These are phyloP conservation scores for Bipolaris bicolor DNA, from an alignment of 2,329 filamentous ascomycete genomes.

Conservation along the genomic window DNA sequence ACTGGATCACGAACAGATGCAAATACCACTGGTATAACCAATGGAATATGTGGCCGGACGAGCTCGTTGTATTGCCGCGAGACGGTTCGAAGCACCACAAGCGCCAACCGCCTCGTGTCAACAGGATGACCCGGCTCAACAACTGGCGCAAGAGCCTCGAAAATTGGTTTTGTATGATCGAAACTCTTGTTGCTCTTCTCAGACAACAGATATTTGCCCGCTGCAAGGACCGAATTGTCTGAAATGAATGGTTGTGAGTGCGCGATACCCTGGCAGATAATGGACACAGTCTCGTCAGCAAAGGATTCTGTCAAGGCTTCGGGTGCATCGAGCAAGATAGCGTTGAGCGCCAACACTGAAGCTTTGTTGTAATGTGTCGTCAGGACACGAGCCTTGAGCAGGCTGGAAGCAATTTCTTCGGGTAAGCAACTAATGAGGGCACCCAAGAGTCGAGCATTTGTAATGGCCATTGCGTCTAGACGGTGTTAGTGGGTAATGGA, in stretches of 20 bases:
- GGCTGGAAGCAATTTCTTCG: conserved; percentile 66
- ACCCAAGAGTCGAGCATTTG: conserved; percentile 87
- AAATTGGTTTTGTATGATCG: conserved; percentile 78
- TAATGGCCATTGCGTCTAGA: conserved; percentile 75
- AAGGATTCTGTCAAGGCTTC: conserved; percentile 71
- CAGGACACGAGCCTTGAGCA: conserved; percentile 76
- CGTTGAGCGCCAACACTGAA: conserved; percentile 86
- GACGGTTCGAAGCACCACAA: conserved; percentile 87
- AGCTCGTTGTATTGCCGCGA: conserved; percentile 79
- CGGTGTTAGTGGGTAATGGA: conserved; percentile 14
- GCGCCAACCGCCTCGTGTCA: conserved; percentile 82
- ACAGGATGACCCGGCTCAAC: conserved; percentile 79
- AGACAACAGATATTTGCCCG: conserved; percentile 85
- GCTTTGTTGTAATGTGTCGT: conserved; percentile 75
- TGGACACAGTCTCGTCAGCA: conserved; percentile 74
- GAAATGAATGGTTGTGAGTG: conserved; percentile 77
- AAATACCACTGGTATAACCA: conserved; percentile 85
- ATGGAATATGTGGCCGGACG: conserved; percentile 77
- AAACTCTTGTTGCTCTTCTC: conserved; percentile 69
- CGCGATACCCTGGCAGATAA: conserved; percentile 79
- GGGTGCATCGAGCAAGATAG: conserved; percentile 82
- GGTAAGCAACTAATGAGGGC: conserved; percentile 88
- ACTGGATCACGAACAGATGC: conserved; percentile 86
- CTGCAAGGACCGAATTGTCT: conserved; percentile 86
- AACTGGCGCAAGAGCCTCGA: conserved; percentile 75